Base-by-base conservation (phyloP, 306 rosid species). In the Sicyos edulis region DNA sequence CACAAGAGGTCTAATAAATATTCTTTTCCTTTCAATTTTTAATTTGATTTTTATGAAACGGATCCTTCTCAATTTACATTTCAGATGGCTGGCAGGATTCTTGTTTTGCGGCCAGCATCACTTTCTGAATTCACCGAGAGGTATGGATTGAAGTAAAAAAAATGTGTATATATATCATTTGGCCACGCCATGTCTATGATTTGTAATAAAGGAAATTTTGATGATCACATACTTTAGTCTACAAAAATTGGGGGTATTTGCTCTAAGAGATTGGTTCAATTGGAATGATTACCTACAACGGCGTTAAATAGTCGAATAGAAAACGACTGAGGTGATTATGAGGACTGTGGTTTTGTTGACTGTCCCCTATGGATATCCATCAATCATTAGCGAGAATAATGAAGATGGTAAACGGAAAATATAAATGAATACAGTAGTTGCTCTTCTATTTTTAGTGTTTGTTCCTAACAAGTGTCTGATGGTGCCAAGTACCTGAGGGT, bases 61-160 rank as follows among this genome's bases (percentile, higher is more conserved):
- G 57, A 57, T 59, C 77, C 7, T 75, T 29, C 76, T 71, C 72
- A 65, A 26, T 69, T 51, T 69, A 32, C 63, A 72, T 82, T 10
- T 8, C 87, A 90, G 98, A 87, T 92, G 96, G 92, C 96, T 69
- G 96, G 96, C 19, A 84, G 96, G 83, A 90, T 92, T 75, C 81
- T 83, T 68, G 88, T 92, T 78, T 77, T 90, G 82, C 90, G 82
- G 49, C 98, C 96, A 11, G 70, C 84, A 56, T 88, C 98, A 71
- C 88, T 92, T 75, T 80, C 87, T 70, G 96, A 92, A 76, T 90
- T 92, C 76, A 80, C 90, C 58, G 90, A 88, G 85, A 88, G 93
- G 98, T 92, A 79, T 14, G 76, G 22, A 8, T 14, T 21, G 24
- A 66, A 7, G 45, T 7, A 40, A 65, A 72, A 17, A 32, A 32